Evolutionary conservation across 1,139 yeast genomes (phyloP), one percentile per base, ranked within the genome.

Genomic region (Chernovozyma aurita): DNA sequence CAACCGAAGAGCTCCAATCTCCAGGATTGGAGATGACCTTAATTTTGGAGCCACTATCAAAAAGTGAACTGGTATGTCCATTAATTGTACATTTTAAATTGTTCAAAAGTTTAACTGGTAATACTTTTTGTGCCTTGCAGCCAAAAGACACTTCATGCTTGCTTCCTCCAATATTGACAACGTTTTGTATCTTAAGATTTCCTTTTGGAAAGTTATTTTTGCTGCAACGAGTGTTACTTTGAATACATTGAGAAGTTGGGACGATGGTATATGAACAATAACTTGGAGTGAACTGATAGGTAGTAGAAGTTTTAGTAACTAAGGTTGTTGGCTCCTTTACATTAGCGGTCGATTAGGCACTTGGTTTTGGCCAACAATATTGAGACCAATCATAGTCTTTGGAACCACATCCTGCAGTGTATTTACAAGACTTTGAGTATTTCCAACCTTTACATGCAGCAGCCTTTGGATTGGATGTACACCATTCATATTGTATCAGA

Each of bases 281-380:
- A 20, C 8, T 20, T 20, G 22, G 22, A n/a, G n/a, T n/a, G n/a
- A n/a, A n/a, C n/a, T n/a, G n/a, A 20, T 7, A 9, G 6, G 22
- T 7, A 20, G 8, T 20, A 7, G 22, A 20, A 20, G 22, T 20
- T 20, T 20, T 20, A 20, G 22, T 20, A 20, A 20, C 22, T 7
- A 20, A 9, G 9, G 22, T 20, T 7, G 8, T 20, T 20, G 22
- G 22, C 9, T 20, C 8, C 9, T 9, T 20, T 20, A 20, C 22
- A 7, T 20, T 9, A 20, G 6, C 22, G 9, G 22, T 7, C 9
- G 22, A 7, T 9, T 6, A 20, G 9, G 16, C n/a, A 24, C 26
- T 15, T 13, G 36, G 36, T 24, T 33, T 33, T 33, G 36, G 36
- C 36, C 36, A 33, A 33, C 36, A 33, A 28, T 33, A 33, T 30